Percentiles rank a stretch among this genome's conserved stretches.
Conservation (phyloP, 2,329 filamentous ascomycete species). For the Penicillium palitans region DNA sequence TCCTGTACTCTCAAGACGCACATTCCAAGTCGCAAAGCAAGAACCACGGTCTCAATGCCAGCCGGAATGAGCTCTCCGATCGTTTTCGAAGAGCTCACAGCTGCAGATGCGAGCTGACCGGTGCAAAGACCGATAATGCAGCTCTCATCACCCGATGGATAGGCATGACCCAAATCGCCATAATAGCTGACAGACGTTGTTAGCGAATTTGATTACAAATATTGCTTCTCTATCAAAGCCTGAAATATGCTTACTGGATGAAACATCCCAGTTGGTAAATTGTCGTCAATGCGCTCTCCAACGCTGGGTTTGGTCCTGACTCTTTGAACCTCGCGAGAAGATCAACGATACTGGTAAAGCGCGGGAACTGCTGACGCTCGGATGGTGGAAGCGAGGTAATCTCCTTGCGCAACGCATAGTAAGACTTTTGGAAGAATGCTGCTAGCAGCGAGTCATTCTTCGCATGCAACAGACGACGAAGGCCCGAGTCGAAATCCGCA, state of each 20-base stretch:
- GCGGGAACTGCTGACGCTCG: conserved; percentile 38
- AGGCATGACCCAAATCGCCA: conserved; percentile 43
- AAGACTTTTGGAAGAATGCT: conserved; percentile 46
- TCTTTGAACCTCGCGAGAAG: conserved; percentile 38
- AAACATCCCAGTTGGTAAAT: conserved; percentile 48
- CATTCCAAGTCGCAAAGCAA: conserved; percentile 48
- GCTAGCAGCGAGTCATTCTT: conserved; percentile 46
- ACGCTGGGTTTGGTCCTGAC: conserved; percentile 38
- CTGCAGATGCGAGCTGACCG: conserved; percentile 44
- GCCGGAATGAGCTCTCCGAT: conserved; percentile 45
- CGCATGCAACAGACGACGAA: conserved; percentile 43
- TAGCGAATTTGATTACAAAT: background rate
- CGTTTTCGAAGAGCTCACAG: conserved; percentile 42
- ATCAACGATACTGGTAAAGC: conserved; percentile 43
- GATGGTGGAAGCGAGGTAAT: conserved; percentile 38
- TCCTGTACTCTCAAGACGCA: conserved; percentile 41
- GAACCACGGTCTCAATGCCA: conserved; percentile 44
- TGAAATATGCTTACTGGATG: conserved; percentile 40
- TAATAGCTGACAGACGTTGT: conserved; percentile 39
- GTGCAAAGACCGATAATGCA: conserved; percentile 47
- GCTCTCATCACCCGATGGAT: conserved; percentile 40
- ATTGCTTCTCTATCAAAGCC: background rate
- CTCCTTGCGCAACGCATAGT: conserved; percentile 44
- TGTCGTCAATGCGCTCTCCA: conserved; percentile 47
- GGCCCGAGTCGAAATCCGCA: conserved; percentile 43